Conservation (phyloP, 2,329 filamentous ascomycete species). For the Trichoderma sp. region DNA sequence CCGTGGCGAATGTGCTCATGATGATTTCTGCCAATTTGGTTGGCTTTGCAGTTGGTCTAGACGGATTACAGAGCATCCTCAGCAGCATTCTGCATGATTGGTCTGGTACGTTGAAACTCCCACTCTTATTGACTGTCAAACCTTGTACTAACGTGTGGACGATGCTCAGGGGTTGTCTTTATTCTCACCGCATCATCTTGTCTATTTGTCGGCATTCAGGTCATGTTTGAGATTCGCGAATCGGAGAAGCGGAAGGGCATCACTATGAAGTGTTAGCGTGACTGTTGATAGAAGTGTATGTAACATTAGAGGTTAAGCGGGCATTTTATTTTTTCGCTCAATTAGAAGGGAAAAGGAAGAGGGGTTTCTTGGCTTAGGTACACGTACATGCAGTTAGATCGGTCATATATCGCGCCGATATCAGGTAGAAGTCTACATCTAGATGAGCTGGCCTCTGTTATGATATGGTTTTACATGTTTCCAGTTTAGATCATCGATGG, state of each 20-base stretch:
- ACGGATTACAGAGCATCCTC: constrained; percentile 77
- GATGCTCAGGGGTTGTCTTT: constrained; percentile 63
- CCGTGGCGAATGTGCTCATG: constrained; percentile 82
- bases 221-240: constrained; percentile 96
- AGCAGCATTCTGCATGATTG: constrained; percentile 72
- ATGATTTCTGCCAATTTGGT: constrained; percentile 96
- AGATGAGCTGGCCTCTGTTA: constrained; percentile 2
- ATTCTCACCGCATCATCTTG: constrained; percentile 67
- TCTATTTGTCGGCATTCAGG: constrained; percentile 80
- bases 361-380: background rate
- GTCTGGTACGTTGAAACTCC: constrained; percentile 50
- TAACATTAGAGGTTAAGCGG: constrained; percentile 7
- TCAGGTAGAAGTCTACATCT: background rate
- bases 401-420: background rate
- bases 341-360: background rate
- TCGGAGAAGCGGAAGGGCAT: constrained; percentile 79
- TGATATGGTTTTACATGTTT: background rate
- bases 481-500: background rate
- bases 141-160: constrained; percentile 26
- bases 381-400: background rate
- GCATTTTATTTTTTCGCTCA: background rate
- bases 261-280: constrained; percentile 71
- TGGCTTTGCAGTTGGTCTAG: constrained; percentile 88
- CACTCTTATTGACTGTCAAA: background rate
- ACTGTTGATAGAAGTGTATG: background rate